Base-by-base conservation (phyloP, 139 green algal species). In the Marvania coccoides region DNA sequence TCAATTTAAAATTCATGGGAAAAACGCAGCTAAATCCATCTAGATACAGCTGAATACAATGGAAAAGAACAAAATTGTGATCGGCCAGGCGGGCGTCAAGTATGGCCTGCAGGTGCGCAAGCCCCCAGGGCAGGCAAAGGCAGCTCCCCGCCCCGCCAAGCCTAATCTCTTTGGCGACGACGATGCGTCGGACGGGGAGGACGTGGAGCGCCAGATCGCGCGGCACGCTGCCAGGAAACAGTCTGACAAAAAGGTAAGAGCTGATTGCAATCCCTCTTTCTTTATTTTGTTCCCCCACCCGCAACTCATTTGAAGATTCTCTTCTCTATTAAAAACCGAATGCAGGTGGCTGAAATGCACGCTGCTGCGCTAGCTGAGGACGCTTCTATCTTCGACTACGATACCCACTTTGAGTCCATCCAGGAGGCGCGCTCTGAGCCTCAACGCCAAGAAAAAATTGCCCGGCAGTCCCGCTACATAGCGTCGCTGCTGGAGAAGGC, bases 381-480 rank as follows among this genome's bases (percentile, higher is more conserved):
- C 62, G 79, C 93, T 0, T 84, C 73, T 2, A 83, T 89, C 0
- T 98, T 98, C 58, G 91, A 97, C 65, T 98, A 98, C 68, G 93
- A 98, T 53, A 61, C 47, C 28, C 81, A 88, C 14, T 98, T 92
- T 56, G 93, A 98, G 37, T 70, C 58, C 63, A 92, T 98, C 4
- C 84, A 88, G 9, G 58, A 81, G 47, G 46, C 80, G 3, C 71
- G 79, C 8, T 58, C 65, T 38, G 67, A 79, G 48, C 76, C 87
- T 8, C 86, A 85, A 61, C 67, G 74, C 60, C 63, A 80, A 34
- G 83, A 95, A 31, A 86, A 89, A 74, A 39, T 84, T 15, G 55
- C 65, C 37, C 63, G 80, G 23, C 67, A 87, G 73, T 81, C 80
- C 8, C 82, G 81, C 4, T 96, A 96, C 68, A 91, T 96, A 15